Evolutionary conservation across 768 basidiomycete genomes (phyloP).

Genomic region (Boletellus emodensis): DNA sequence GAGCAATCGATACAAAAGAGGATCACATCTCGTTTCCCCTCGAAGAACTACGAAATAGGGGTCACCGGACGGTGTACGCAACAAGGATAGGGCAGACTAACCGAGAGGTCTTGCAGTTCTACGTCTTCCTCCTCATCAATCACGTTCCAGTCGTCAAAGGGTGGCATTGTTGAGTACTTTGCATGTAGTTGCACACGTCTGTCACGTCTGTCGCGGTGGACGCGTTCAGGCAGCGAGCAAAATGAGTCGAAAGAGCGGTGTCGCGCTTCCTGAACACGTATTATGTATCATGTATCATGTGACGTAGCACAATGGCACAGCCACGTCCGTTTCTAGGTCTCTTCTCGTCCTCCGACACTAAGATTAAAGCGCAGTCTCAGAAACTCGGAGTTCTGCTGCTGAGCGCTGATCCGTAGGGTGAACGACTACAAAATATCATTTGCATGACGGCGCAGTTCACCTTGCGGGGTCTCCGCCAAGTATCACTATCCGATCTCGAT

Average conservation of each 20-base stretch:
- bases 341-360: too few species aligned
- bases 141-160: constrained; percentile 78
- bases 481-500: constrained; percentile 23
- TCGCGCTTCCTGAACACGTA: constrained; percentile 13
- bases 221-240: neutral
- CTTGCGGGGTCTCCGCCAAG: constrained; percentile 31
- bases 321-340: neutral
- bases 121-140: constrained; percentile 80
- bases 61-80: constrained; percentile 1
- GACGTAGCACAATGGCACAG: constrained; percentile 2
- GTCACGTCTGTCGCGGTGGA: neutral
- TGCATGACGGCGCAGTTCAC: constrained; percentile 13
- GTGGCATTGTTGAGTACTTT: constrained; percentile 42
- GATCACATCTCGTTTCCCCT: constrained; percentile 79
- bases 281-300: constrained; percentile 25
- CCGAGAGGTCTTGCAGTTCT: constrained; percentile 69
- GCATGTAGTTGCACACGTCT: too few species aligned
- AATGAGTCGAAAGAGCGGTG: constrained; percentile 4
- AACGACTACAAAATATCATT: neutral
- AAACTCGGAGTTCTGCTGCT: too few species aligned
- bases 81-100: constrained; percentile 28
- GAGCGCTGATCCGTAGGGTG: neutral
- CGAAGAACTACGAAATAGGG: constrained; percentile 48
- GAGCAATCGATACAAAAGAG: constrained; percentile 97
- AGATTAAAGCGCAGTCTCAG: too few species aligned